phyloP scores from a whole-genome alignment of 768 basidiomycete species.

The Ramaria rubella region DNA sequence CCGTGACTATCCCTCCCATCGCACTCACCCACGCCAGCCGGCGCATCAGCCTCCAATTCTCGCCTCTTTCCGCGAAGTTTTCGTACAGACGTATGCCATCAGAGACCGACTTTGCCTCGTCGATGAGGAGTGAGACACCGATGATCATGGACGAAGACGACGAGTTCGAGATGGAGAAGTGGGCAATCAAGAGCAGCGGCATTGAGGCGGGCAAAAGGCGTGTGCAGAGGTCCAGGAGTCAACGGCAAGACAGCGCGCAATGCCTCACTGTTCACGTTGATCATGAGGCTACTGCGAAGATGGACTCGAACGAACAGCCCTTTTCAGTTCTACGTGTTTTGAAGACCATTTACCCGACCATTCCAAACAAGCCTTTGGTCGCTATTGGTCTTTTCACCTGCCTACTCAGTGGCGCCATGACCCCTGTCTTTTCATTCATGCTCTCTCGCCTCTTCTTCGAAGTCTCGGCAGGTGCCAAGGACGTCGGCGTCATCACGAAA shows the following conservation, averaged over 20 bases:
- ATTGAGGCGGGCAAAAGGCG: slow-evolving; percentile 26
- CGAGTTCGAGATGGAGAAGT: slow-evolving; percentile 19
- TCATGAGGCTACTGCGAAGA: slow-evolving; percentile 18
- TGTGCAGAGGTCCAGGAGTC: slow-evolving; percentile 8
- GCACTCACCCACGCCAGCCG: slow-evolving; percentile 30
- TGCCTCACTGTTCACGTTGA: slow-evolving; percentile 16
- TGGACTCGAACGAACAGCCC: slow-evolving; percentile 19
- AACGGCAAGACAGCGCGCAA: background rate
- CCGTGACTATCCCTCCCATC: slow-evolving; percentile 25
- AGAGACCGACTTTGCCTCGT: background rate
- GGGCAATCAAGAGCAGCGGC: slow-evolving; percentile 34
- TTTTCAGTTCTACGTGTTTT: slow-evolving; percentile 39
- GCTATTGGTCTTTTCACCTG: slow-evolving; percentile 64
- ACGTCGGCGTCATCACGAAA: slow-evolving; percentile 53
- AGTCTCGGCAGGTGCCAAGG: slow-evolving; percentile 63
- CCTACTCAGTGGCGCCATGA: slow-evolving; percentile 72
- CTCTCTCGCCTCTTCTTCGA: slow-evolving; percentile 76
- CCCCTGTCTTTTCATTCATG: slow-evolving; percentile 87
- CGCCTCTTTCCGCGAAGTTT: slow-evolving; percentile 45
- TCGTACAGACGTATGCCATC: slow-evolving; percentile 19
- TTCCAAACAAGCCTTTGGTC: slow-evolving; percentile 70
- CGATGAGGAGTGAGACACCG: slow-evolving; percentile 35
- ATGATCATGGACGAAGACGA: slow-evolving; percentile 24
- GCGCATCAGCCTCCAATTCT: slow-evolving; percentile 59
- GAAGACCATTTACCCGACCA: slow-evolving; percentile 53